phyloP scores from a whole-genome alignment of 2,329 filamentous ascomycete genomes.

The Coniochaeta prunicola region DNA sequence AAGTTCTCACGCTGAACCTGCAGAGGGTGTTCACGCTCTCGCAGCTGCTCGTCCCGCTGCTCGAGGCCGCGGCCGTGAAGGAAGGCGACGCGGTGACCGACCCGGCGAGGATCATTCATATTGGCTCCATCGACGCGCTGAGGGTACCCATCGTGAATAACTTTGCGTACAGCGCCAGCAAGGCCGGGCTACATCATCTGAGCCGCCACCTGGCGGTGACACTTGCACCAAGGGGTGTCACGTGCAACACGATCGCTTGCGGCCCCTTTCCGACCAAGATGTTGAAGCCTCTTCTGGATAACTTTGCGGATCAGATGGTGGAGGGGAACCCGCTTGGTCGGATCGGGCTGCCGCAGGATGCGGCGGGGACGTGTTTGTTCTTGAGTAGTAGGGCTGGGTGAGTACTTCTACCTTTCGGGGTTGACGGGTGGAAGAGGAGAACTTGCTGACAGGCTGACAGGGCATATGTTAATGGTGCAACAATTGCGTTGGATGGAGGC shows the following conservation, averaged over 20 bases:
- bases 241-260: slow-evolving; percentile 62
- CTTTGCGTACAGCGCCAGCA: slow-evolving; percentile 52
- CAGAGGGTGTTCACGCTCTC: slow-evolving; percentile 63
- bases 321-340: slow-evolving; percentile 55
- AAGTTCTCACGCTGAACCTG: slow-evolving; percentile 57
- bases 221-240: slow-evolving; percentile 52
- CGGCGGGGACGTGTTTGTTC: slow-evolving; percentile 66
- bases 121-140: slow-evolving; percentile 57
- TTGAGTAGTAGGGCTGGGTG: slow-evolving; percentile 54
- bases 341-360: slow-evolving; percentile 61
- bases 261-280: slow-evolving; percentile 65
- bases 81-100: slow-evolving; percentile 21
- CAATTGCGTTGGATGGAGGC: slow-evolving; percentile 56
- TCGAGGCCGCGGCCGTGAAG: slow-evolving; percentile 37
- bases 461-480: slow-evolving; percentile 57
- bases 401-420: background rate
- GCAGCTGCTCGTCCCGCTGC: slow-evolving; percentile 51
- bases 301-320: slow-evolving; percentile 46
- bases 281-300: slow-evolving; percentile 55
- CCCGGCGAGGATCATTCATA: slow-evolving; percentile 56
- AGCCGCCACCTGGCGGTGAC: slow-evolving; percentile 51
- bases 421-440: background rate
- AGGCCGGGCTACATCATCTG: slow-evolving; percentile 60
- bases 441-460: slow-evolving; percentile 13
- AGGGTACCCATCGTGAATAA: slow-evolving; percentile 52